A percentile compares a stretch with the other conserved stretches of the same genome.
Evolutionary conservation across 768 basidiomycete species (phyloP).

Genomic region (Auriscalpium vulgare): DNA sequence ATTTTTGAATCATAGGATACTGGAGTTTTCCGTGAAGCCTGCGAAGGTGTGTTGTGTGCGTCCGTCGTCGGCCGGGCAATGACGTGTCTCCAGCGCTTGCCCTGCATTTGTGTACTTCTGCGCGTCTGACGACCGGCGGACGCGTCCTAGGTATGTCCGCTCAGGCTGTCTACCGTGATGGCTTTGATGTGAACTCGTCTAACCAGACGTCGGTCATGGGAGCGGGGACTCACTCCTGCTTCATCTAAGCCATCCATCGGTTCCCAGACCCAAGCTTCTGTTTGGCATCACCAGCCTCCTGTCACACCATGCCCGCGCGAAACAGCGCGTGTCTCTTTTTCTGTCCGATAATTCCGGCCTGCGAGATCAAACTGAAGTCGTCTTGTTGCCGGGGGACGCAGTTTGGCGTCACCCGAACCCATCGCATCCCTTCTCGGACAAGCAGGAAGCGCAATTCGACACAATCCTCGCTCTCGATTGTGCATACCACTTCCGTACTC

Average conservation of each 20-base stretch:
- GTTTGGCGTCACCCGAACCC: constrained; percentile 25
- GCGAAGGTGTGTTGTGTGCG: constrained; percentile 36
- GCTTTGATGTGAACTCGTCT: neutral
- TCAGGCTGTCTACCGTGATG: neutral
- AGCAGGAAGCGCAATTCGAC: constrained; percentile 28
- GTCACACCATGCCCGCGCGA: constrained; percentile 40
- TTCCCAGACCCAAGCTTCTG: constrained; percentile 39
- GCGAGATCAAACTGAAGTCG: constrained; percentile 23
- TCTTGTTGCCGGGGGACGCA: constrained; percentile 43
- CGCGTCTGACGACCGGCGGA: constrained; percentile 31
- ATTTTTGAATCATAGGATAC: constrained; percentile 30
- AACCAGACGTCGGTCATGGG: constrained; percentile 58
- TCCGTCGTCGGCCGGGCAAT: neutral
- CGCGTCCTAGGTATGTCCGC: constrained; percentile 42
- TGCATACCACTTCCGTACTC: constrained; percentile 58
- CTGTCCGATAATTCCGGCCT: constrained; percentile 3
- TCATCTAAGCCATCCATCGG: constrained; percentile 36
- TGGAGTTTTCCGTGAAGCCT: constrained; percentile 46
- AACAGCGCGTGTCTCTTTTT: constrained; percentile 26
- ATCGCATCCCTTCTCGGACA: constrained; percentile 40
- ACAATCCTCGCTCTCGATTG: constrained; percentile 57
- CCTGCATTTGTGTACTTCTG: constrained; percentile 37
- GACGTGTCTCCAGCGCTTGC: constrained; percentile 36
- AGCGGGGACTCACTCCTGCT: constrained; percentile 59
- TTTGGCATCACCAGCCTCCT: constrained; percentile 52